Conservation (phyloP, 441 rosid species). For the Euphorbia corollata region DNA sequence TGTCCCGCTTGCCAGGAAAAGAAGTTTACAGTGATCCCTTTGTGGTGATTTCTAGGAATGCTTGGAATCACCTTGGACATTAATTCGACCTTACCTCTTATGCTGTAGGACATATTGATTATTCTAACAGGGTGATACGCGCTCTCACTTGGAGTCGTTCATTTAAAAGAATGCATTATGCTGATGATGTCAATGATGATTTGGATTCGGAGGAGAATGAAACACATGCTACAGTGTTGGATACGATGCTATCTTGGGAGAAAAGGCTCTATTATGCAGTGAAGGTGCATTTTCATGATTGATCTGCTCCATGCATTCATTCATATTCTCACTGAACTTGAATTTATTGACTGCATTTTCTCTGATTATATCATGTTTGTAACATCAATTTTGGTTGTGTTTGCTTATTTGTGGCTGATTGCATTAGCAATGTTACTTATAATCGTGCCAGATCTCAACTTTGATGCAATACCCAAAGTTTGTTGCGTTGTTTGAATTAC, state of each 20-base stretch:
- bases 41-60: neutral
- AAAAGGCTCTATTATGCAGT: conserved; percentile 95
- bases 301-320: neutral
- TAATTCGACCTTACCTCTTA: conserved; percentile 4
- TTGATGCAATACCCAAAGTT: neutral
- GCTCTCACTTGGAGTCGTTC: conserved; percentile 92
- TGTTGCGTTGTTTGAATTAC: neutral
- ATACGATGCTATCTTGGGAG: conserved; percentile 93
- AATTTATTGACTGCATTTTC: neutral
- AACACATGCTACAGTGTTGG: conserved; percentile 91
- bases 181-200: conserved; percentile 59
- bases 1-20: neutral
- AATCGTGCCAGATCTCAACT: neutral
- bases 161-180: conserved; percentile 47
- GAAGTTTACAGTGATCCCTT: neutral
- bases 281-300: conserved; percentile 43
- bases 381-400: neutral
- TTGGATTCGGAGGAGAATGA: conserved; percentile 66
- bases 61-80: neutral
- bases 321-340: neutral
- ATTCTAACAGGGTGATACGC: conserved; percentile 86
- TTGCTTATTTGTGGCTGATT: neutral
- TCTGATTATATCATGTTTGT: neutral
- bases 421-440: neutral
- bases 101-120: conserved; percentile 73